phyloP scores from a whole-genome alignment of 768 basidiomycete species.

The Suillus weaverae region DNA sequence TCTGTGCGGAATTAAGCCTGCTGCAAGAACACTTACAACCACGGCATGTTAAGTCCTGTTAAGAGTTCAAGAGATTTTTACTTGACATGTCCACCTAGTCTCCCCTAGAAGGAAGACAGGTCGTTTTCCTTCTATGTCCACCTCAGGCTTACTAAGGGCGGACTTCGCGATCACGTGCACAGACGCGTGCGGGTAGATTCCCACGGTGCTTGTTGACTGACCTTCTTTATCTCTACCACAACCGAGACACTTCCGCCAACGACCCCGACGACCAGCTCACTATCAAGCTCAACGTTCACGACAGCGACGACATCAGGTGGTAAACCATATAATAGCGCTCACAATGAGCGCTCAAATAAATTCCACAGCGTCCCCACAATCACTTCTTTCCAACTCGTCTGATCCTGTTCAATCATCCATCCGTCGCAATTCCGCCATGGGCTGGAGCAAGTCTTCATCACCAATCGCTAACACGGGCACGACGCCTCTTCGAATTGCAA shows the following conservation, averaged over 20 bases:
- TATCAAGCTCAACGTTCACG: constrained; percentile 15
- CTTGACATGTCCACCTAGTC: not conserved
- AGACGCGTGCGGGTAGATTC: constrained; percentile 26
- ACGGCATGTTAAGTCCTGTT: not conserved
- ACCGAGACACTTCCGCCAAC: constrained; percentile 11
- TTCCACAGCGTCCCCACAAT: constrained; percentile 36
- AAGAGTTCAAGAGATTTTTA: not conserved
- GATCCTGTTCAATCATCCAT: constrained; percentile 66
- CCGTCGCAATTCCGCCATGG: constrained; percentile 53
- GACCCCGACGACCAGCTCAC: constrained; percentile 11
- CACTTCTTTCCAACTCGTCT: constrained; percentile 60
- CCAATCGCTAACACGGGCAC: constrained; percentile 26
- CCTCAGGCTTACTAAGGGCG: not conserved
- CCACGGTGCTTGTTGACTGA: constrained; percentile 25
- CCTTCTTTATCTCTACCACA: constrained; percentile 6
- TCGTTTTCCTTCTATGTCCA: not conserved
- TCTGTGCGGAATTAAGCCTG: not conserved
- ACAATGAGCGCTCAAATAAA: constrained; percentile 29
- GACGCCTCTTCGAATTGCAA: constrained; percentile 69
- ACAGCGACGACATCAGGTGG: constrained; percentile 18
- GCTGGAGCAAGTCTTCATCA: constrained; percentile 48
- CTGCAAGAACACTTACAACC: not conserved
- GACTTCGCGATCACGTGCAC: constrained; percentile 30
- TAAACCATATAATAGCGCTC: constrained; percentile 15
- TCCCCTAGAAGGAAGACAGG: no score